A percentile compares a stretch with the other conserved stretches of the same genome.
phyloP scores from a whole-genome alignment of 2,329 filamentous ascomycete species.

The Talaromyces rugulosus region DNA sequence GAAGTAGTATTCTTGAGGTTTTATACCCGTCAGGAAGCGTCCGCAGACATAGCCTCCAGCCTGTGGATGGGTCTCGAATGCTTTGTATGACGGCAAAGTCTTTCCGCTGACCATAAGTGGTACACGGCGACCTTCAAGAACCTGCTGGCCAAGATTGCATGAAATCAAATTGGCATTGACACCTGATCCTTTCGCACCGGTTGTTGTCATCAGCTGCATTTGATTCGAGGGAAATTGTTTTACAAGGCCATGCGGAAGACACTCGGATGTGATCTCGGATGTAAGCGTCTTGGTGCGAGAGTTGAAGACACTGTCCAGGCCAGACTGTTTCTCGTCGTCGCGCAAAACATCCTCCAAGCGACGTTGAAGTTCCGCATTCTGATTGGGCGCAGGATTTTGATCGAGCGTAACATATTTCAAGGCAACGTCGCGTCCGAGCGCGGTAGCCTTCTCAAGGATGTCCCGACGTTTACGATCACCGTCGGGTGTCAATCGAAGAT shows the following conservation, averaged over 20 bases:
- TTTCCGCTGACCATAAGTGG: constrained; percentile 98
- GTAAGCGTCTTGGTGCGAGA: constrained; percentile 66
- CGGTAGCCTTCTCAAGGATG: constrained; percentile 62
- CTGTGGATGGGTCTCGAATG: constrained; percentile 82
- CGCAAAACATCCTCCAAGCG: constrained; percentile 85
- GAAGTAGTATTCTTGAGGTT: constrained; percentile 98
- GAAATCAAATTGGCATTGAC: constrained; percentile 98
- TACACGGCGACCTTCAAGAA: constrained; percentile 89
- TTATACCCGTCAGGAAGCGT: constrained; percentile 95
- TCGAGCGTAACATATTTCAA: constrained; percentile 83
- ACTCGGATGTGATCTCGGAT: constrained; percentile 69
- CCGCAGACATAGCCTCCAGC: constrained; percentile 93
- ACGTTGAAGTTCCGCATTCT: constrained; percentile 66
- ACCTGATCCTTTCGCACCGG: constrained; percentile 85
- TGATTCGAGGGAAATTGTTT: constrained; percentile 96
- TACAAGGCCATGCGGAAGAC: constrained; percentile 75
- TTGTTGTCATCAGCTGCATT: constrained; percentile 98
- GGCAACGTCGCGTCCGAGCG: constrained; percentile 73
- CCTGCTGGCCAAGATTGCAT: constrained; percentile 94
- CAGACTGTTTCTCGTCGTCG: constrained; percentile 85
- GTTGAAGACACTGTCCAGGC: constrained; percentile 85
- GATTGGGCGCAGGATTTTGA: constrained; percentile 56
- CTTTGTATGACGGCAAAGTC: constrained; percentile 87
- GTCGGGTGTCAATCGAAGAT: constrained; percentile 75
- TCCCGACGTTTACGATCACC: constrained; percentile 70